A percentile compares a stretch with the other conserved stretches of the same genome.
phyloP scores from a whole-genome alignment of 805 yeast genomes.

The Jamesozyma lodderae region DNA sequence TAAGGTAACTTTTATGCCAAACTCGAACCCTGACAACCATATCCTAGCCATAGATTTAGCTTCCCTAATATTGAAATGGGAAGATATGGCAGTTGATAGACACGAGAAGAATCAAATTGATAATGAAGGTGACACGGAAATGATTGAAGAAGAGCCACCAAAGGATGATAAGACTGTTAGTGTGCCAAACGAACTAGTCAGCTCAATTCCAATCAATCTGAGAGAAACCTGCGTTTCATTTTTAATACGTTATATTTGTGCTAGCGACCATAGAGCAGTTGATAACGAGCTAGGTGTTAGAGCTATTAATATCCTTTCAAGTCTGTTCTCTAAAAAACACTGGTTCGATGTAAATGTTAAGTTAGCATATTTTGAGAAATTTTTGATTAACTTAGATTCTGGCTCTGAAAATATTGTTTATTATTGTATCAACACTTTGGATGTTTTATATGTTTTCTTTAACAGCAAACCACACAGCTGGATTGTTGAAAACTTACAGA shows the following conservation, averaged over 20 bases:
- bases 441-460: conserved; percentile 74
- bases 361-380: conserved; percentile 78
- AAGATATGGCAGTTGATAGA: conserved; percentile 37
- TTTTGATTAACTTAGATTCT: conserved; percentile 69
- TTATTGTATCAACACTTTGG: conserved; percentile 82
- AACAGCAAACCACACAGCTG: conserved; percentile 70
- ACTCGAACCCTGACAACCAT: conserved; percentile 74
- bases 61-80: conserved; percentile 82
- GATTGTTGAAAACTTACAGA: conserved; percentile 63
- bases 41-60: conserved; percentile 82
- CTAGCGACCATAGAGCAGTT: conserved; percentile 74
- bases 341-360: conserved; percentile 92
- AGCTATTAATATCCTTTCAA: conserved; percentile 69
- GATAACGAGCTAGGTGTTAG: conserved; percentile 76
- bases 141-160: conserved; percentile 10
- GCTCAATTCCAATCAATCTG: conserved; percentile 51
- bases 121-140: conserved; percentile 24
- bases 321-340: conserved; percentile 56
- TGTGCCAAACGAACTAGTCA: not conserved
- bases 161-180: not conserved
- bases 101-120: conserved; percentile 7
- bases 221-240: conserved; percentile 87
- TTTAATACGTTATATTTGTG: conserved; percentile 78
- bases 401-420: conserved; percentile 60
- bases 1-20: conserved; percentile 68